Percentiles rank a stretch among this genome's conserved stretches.
Conservation (phyloP, 1,284 basidiomycete species). For the Apiotrichum gamsii region DNA sequence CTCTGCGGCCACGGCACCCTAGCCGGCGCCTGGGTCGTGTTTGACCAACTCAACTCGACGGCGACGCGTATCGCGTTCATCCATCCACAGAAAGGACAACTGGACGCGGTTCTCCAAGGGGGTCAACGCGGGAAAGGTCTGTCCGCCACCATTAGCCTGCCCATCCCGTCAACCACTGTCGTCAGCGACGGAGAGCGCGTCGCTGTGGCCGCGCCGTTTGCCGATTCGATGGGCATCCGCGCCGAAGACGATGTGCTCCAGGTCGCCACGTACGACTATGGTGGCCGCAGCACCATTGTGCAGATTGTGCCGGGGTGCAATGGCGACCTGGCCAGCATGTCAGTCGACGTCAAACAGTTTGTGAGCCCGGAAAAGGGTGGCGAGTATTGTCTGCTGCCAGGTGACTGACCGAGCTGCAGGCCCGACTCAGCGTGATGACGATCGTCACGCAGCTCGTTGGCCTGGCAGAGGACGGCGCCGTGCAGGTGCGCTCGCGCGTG, state of each 20-base stretch:
- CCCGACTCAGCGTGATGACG: neutral
- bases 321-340: too few species aligned
- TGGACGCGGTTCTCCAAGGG: too few species aligned
- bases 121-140: too few species aligned
- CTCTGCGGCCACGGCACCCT: constrained; percentile 43
- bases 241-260: neutral
- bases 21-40: constrained; percentile 26
- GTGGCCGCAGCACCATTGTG: neutral
- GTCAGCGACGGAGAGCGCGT: too few species aligned
- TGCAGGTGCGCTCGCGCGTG: constrained; percentile 22
- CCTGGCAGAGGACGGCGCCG: neutral
- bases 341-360: too few species aligned
- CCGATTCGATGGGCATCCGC: too few species aligned
- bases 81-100: too few species aligned
- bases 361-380: neutral
- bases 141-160: too few species aligned
- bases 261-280: constrained; percentile 2
- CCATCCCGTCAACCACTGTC: too few species aligned
- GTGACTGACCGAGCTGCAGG: neutral
- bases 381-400: neutral
- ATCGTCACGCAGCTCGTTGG: constrained; percentile 27
- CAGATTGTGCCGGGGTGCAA: too few species aligned
- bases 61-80: constrained; percentile 18
- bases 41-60: constrained; percentile 19
- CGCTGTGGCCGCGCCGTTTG: too few species aligned